Percentiles rank a stretch among this genome's conserved stretches.
Evolutionary conservation across 768 basidiomycete genomes (phyloP).

Genomic region (Nidularia sp.): DNA sequence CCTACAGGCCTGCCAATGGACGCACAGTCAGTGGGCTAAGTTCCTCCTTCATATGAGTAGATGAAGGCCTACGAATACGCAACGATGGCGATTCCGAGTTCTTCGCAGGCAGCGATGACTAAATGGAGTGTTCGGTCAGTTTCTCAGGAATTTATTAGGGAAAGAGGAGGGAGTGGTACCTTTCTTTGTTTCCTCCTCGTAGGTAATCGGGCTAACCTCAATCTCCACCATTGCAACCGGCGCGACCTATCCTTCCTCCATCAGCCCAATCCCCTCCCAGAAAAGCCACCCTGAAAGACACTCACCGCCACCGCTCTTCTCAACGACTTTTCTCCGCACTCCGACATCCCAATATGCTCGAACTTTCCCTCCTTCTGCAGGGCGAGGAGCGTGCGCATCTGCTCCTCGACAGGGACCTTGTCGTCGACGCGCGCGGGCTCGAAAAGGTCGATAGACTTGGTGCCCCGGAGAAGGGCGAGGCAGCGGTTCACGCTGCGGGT

Average conservation of each 20-base stretch:
- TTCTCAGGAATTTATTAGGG: neutral
- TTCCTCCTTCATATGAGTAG: constrained; percentile 1
- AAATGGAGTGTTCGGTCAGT: neutral
- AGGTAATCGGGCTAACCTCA: constrained; percentile 61
- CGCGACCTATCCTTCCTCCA: constrained; percentile 26
- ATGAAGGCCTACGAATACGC: constrained; percentile 46
- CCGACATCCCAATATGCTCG: constrained; percentile 56
- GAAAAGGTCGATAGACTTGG: constrained; percentile 59
- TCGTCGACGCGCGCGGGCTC: constrained; percentile 45
- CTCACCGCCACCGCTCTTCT: constrained; percentile 26
- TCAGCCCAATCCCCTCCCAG: neutral
- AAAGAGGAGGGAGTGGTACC: neutral
- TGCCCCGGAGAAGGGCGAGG: constrained; percentile 40
- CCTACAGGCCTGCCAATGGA: constrained; percentile 42
- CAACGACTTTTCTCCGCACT: constrained; percentile 47
- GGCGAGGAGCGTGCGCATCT: constrained; percentile 32
- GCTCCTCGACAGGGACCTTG: constrained; percentile 40
- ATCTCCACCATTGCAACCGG: constrained; percentile 62
- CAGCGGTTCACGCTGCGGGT: constrained; percentile 37
- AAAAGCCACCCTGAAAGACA: neutral
- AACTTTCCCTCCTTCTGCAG: constrained; percentile 54
- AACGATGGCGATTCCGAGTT: constrained; percentile 54
- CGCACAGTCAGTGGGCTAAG: constrained; percentile 1
- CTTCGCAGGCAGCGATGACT: constrained; percentile 49
- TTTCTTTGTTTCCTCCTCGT: constrained; percentile 47